A percentile compares a stretch with the other conserved stretches of the same genome.
phyloP scores from a whole-genome alignment of 768 basidiomycete genomes.

The Ramaria sp. region DNA sequence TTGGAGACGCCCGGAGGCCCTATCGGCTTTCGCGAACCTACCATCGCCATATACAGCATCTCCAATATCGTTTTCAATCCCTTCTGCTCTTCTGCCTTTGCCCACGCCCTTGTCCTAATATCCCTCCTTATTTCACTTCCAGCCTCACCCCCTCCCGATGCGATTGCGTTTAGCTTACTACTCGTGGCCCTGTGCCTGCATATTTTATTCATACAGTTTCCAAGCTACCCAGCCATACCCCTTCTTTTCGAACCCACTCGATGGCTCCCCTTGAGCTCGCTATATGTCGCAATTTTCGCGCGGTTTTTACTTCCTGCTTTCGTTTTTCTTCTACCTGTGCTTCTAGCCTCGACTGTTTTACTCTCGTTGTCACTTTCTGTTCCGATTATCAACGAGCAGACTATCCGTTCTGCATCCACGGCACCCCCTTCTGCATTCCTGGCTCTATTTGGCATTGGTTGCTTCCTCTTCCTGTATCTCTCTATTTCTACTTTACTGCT shows the following conservation, averaged over 20 bases:
- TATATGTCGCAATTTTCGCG: background rate
- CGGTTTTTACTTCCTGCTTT: background rate
- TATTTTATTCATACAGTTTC: constrained; percentile 1
- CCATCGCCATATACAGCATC: constrained; percentile 1
- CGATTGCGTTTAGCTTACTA: background rate
- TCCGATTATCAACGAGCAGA: background rate
- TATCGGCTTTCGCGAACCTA: background rate
- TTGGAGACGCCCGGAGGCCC: background rate
- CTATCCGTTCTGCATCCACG: background rate
- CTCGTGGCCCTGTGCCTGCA: background rate
- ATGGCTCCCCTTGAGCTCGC: background rate
- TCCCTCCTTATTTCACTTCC: background rate
- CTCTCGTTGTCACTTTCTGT: constrained; percentile 1
- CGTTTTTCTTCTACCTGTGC: background rate
- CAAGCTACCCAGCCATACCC: background rate
- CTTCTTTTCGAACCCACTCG: constrained; percentile 2
- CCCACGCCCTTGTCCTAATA: background rate
- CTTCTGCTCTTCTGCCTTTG: background rate
- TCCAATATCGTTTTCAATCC: background rate
- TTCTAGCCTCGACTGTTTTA: background rate
- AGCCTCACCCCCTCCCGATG: background rate
- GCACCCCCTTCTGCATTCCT: constrained; percentile 3
- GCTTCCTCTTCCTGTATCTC: background rate
- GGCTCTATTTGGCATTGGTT: background rate
- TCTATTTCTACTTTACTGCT: background rate